Conservation (phyloP, 192 early-diverging fungal genomes). For the Martensiomyces pterosporus region DNA sequence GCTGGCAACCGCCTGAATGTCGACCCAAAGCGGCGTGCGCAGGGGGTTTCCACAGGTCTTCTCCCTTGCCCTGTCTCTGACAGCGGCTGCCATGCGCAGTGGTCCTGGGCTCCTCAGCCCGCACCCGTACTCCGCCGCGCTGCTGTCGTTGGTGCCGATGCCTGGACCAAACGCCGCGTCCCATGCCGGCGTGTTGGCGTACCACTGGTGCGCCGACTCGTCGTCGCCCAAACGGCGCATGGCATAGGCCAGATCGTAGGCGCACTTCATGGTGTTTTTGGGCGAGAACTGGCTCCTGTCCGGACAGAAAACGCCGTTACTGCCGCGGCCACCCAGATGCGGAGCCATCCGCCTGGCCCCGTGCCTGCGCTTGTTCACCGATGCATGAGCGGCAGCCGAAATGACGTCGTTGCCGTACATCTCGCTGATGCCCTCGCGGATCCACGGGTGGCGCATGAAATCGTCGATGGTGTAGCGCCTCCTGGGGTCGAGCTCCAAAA, state of each 20-base stretch:
- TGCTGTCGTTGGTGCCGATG: too few relatives aligned
- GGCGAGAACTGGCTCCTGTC: constrained; percentile 48
- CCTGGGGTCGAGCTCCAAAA: constrained; percentile 66
- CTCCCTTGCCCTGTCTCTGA: too few relatives aligned
- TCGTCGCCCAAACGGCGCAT: constrained; percentile 75
- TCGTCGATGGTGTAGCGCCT: constrained; percentile 74
- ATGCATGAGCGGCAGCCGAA: constrained; percentile 32
- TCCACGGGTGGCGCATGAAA: constrained; percentile 80
- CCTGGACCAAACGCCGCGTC: constrained; percentile 37
- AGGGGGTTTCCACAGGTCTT: neutral
- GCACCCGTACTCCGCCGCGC: too few relatives aligned
- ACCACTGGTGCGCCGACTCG: constrained; percentile 39
- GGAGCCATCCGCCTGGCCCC: constrained; percentile 22
- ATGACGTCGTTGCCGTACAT: constrained; percentile 42
- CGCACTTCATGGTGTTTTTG: constrained; percentile 64
- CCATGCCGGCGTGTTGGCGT: constrained; percentile 42
- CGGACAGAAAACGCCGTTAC: too few relatives aligned
- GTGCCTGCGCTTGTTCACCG: constrained; percentile 36
- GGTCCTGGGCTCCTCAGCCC: constrained; percentile 47
- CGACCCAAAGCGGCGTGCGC: constrained; percentile 24
- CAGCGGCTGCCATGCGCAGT: too few relatives aligned
- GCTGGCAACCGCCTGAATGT: constrained; percentile 44
- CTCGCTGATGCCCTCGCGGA: constrained; percentile 38
- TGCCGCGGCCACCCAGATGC: neutral
- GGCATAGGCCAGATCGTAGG: constrained; percentile 71